Evolutionary conservation across 2,329 filamentous ascomycete genomes (phyloP).

Genomic region (Huntiella savannae): DNA sequence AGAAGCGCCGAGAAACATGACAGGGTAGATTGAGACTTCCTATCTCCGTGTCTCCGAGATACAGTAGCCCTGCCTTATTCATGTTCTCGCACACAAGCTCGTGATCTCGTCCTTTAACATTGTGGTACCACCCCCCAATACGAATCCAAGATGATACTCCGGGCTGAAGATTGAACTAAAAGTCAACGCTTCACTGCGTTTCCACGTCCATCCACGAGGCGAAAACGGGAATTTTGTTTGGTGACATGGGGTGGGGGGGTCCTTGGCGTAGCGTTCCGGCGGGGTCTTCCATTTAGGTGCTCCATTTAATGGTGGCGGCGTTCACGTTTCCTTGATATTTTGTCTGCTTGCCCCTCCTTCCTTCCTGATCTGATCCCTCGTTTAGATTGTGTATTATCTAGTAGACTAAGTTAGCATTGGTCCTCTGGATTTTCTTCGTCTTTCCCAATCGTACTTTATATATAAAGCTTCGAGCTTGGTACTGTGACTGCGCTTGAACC

Average conservation of each 20-base stretch:
- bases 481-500: constrained; percentile 10
- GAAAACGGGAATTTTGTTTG: background rate
- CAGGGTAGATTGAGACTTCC: too few species aligned
- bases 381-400: background rate
- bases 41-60: too few species aligned
- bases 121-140: too few species aligned
- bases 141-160: too few species aligned
- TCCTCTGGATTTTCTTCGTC: constrained; percentile 3
- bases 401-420: background rate
- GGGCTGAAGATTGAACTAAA: too few species aligned
- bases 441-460: constrained; percentile 4
- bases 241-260: background rate
- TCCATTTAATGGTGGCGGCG: constrained; percentile 7
- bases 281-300: background rate
- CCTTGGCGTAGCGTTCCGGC: too few species aligned
- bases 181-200: constrained; percentile 5
- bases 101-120: too few species aligned
- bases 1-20: constrained; percentile 9
- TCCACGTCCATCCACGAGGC: constrained; percentile 1
- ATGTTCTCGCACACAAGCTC: too few species aligned
- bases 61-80: too few species aligned
- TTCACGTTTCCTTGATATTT: background rate
- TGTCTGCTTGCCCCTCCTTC: too few species aligned
- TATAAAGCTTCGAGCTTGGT: constrained; percentile 1
- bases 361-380: background rate